phyloP scores from a whole-genome alignment of 306 rosid genomes.

The Malus asiatica region DNA sequence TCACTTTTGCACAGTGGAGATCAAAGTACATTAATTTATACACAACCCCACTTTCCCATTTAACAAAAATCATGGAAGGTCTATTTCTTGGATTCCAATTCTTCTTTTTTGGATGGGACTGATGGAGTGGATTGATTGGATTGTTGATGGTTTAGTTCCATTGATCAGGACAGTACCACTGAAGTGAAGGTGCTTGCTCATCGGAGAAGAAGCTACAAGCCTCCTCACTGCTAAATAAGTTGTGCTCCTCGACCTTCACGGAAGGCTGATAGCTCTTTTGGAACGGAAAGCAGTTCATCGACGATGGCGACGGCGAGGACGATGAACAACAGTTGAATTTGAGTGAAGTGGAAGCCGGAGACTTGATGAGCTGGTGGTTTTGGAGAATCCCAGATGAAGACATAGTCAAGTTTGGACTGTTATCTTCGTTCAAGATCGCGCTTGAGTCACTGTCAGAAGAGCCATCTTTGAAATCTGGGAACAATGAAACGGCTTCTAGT shows the following conservation, averaged over 20 bases:
- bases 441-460: slow-evolving; percentile 88
- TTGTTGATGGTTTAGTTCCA: slow-evolving; percentile 33
- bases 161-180: slow-evolving; percentile 67
- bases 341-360: slow-evolving; percentile 31
- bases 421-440: slow-evolving; percentile 75
- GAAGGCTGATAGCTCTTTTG: slow-evolving; percentile 49
- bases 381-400: slow-evolving; percentile 47
- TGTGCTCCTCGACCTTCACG: slow-evolving; percentile 87
- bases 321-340: slow-evolving; percentile 39
- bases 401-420: slow-evolving; percentile 46
- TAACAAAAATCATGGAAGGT: neutral
- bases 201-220: slow-evolving; percentile 79
- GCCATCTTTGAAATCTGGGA: slow-evolving; percentile 71
- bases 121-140: neutral
- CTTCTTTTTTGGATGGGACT: neutral
- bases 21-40: slow-evolving; percentile 1
- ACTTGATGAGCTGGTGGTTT: slow-evolving; percentile 32
- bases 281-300: slow-evolving; percentile 53
- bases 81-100: neutral
- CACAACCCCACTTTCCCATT: slow-evolving; percentile 10
- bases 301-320: slow-evolving; percentile 21
- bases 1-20: slow-evolving; percentile 17
- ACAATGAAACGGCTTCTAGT: slow-evolving; percentile 25
- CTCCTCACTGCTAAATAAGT: slow-evolving; percentile 79
- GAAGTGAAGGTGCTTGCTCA: slow-evolving; percentile 85